Evolutionary conservation across 495 filamentous ascomycete genomes (phyloP).

Genomic region (Neurospora sp.): DNA sequence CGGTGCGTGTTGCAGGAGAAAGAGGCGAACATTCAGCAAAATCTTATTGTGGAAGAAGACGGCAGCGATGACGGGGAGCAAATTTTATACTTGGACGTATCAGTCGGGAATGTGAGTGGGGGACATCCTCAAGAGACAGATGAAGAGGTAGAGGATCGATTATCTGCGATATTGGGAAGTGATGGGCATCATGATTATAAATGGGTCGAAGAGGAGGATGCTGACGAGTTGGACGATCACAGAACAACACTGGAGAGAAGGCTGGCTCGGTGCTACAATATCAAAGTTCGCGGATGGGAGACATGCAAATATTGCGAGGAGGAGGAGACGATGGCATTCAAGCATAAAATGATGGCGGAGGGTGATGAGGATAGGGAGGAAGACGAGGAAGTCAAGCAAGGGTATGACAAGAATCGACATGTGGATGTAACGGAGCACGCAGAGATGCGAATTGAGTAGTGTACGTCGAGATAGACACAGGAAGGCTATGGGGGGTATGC

Average conservation of each 20-base stretch:
- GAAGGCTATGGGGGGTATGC: background rate
- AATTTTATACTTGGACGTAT: background rate
- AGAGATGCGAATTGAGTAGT: background rate
- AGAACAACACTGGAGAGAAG: background rate
- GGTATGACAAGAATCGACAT: background rate
- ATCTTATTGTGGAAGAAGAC: background rate
- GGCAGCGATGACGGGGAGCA: background rate
- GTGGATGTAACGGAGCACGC: background rate
- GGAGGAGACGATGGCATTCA: background rate
- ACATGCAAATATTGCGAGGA: constrained; percentile 3
- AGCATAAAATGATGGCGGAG: background rate
- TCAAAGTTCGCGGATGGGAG: background rate
- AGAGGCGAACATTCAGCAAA: background rate
- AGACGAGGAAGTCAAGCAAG: background rate
- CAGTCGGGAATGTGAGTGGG: background rate
- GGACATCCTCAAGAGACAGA: background rate
- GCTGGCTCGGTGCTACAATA: background rate
- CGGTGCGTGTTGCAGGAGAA: background rate
- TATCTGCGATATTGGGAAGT: background rate
- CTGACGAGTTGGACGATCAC: background rate
- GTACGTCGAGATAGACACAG: background rate
- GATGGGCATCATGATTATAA: background rate
- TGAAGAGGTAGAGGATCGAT: background rate
- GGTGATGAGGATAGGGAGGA: background rate
- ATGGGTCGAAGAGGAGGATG: background rate